A percentile compares a stretch with the other conserved stretches of the same genome.
phyloP scores from a whole-genome alignment of 2,329 filamentous ascomycete genomes.

The Hypoxylon sp. region DNA sequence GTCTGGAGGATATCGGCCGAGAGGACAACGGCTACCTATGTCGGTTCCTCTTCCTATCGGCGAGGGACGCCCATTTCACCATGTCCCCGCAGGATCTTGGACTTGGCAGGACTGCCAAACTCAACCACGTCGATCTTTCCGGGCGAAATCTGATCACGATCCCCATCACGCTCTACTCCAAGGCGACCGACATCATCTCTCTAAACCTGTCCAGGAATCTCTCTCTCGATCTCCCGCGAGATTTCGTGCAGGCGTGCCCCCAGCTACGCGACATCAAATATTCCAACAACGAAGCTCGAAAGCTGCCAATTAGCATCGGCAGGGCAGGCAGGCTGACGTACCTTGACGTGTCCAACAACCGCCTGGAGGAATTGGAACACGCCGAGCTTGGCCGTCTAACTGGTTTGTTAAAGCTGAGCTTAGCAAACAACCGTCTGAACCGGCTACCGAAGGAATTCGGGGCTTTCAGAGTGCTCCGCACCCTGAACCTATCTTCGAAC shows the following conservation, averaged over 20 bases:
- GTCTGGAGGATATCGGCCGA: slow-evolving; percentile 89
- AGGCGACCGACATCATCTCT: slow-evolving; percentile 90
- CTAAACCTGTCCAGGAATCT: slow-evolving; percentile 93
- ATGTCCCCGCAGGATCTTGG: slow-evolving; percentile 79
- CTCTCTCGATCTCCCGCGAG: slow-evolving; percentile 89
- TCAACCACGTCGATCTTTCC: slow-evolving; percentile 91
- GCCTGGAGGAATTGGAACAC: slow-evolving; percentile 84
- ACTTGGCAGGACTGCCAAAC: slow-evolving; percentile 84
- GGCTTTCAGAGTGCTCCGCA: slow-evolving; percentile 79
- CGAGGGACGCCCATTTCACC: slow-evolving; percentile 83
- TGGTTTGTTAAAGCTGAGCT: slow-evolving; percentile 84
- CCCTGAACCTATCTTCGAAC: slow-evolving; percentile 92
- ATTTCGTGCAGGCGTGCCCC: slow-evolving; percentile 93
- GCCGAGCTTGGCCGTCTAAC: slow-evolving; percentile 79
- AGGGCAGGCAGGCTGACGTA: slow-evolving; percentile 83
- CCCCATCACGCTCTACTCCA: slow-evolving; percentile 91
- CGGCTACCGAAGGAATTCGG: slow-evolving; percentile 83
- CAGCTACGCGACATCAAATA: slow-evolving; percentile 95
- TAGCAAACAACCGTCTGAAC: slow-evolving; percentile 91
- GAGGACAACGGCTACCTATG: slow-evolving; percentile 98
- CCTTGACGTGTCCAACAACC: slow-evolving; percentile 94
- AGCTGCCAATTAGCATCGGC: slow-evolving; percentile 83
- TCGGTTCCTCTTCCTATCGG: slow-evolving; percentile 92
- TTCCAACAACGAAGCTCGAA: slow-evolving; percentile 90
- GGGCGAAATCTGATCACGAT: slow-evolving; percentile 93